Base-by-base conservation (phyloP, 2,329 filamentous ascomycete species). In the Parasarocladium wereldwijsianum region DNA sequence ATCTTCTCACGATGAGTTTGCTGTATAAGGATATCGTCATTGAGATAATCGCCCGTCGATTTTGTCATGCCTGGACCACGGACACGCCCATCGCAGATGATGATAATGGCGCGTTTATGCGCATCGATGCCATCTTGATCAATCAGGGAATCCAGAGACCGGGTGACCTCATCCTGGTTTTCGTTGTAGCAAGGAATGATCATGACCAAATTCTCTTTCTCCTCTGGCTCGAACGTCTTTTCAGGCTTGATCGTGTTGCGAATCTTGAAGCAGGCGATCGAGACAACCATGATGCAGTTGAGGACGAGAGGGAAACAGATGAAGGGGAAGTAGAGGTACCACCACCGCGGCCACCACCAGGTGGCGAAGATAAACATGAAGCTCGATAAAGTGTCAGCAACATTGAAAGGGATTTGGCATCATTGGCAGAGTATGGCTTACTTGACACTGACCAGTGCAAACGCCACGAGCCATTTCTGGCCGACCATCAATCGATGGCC, bases 161-260 rank as follows among this genome's bases (percentile, higher is more conserved):
- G 29, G 37, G 46, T 31, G 45, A 46, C 39, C 34, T 59, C 54
- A n/a, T 57, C 50, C 4, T 44, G 33, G 0, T 48, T 56, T 36
- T 60, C 55, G 29, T 58, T 58, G 38, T 59, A 59, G 40, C 56
- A 60, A 12, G 54, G 54, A 31, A 59, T 44, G 8, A 58, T 37
- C 29, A 54, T 42, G 4, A 57, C 51, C 34, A 58, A 40, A 3
- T 43, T 40, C 31, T 57, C 54, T 0, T 46, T 43, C 4, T 39
- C 39, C 5, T 37, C 38, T 0, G 36, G 35, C 23, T 39, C 35
- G 26, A 42, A 38, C 2, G 32, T 36, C 16, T 35, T 40, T 24
- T 43, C 38, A 2, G 33, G 31, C 11, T 21, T 24, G 3, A 37
- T 29, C 6, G 33, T 32, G 13, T 42, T 40, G 18, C 37, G 30